Base-by-base conservation (phyloP, 1,284 basidiomycete species). In the Phylloporus gajari region DNA sequence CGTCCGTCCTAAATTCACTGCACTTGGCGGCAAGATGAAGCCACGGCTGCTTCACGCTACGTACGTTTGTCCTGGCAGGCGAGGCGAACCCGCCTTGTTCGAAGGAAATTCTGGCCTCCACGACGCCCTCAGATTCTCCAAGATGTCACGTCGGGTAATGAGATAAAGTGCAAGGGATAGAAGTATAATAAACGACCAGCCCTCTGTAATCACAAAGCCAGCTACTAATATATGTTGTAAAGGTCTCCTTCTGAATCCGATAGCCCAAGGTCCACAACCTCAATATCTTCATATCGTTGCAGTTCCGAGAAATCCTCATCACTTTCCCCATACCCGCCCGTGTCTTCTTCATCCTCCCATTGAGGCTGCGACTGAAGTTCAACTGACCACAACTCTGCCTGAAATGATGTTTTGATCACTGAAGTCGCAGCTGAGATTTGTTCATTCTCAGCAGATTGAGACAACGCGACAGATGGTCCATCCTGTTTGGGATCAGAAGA, bases 201-300 rank as follows among this genome's bases (percentile, higher is more conserved):
- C 19, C 19, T 44, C 42, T 44, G 19, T 13, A 3, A 44, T 44
- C 19, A 44, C 42, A 44, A 44, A 44, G 19, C 2, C 42, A 3
- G 42, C 42, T 17, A 4, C 42, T 44, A 44, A 44, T 44, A 44
- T 44, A 44, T 44, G 42, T 17, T 44, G 19, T 44, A 44, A 44
- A 44, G 42, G 42, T 44, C 42, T 44, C 42, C 42, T 17, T 83
- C 82, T 38, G 80, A 81, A 51, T 82, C 80, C 5, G 71, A 75
- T 21, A 76, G 77, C 5, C 70, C 68, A n/a, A 30, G n/a, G 48
- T 5, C 27, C 48, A 5, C 67, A 13, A 69, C 32, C 12, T 80
- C 74, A 7, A 73, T 9, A 6, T 68, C 72, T 60, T 82, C 72
- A 44, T 23, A 72, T 27, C 27, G 69, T 4, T 78, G 71, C 9